Evolutionary conservation across 305 asterid species (phyloP), one percentile per base, ranked within the genome.

Genomic region (Salvia sclarea): DNA sequence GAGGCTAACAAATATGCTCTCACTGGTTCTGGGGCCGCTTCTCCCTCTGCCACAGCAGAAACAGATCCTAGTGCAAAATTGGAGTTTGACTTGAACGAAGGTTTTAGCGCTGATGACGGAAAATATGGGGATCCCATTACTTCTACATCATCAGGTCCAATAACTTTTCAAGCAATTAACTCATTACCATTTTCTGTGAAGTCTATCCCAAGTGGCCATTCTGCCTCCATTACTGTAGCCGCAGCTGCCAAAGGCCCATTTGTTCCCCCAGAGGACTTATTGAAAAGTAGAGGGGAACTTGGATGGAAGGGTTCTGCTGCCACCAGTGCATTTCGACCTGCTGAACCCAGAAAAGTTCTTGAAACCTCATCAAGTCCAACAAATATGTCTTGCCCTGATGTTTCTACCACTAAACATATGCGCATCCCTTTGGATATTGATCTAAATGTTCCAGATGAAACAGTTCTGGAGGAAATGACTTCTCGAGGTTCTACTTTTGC

Each of bases 291-390:
- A 79, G 92, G 82, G 54, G 96, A 84, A 68, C 85, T 85, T 61
- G 91, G 98, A 17, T 93, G 98, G 98, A 91, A 87, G 74, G 98
- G 97, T 5, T 88, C 97, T 66, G 98, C 98, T 43, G 91, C 95
- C 44, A 93, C 98, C 6, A 93, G 97, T 76, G 98, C 97, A 31
- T 93, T 91, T 74, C 86, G 96, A 30, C 98, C 96, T 8, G 97
- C 97, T 14, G 98, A 93, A 72, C 97, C 98, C 55, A 73, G 97
- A 62, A 90, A 81, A 78, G 79, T 75, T 57, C 63, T 62, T 54
- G 93, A 84, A 73, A 47, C 59, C 43, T 78, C 75, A 3, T 38
- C 68, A 28, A 66, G 60, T 72, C 54, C 80, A n/a, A 18, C 76
- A 22, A 72, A 40, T 68, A 55, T 43, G 25, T 69, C 74, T 35